Evolutionary conservation across 2,329 filamentous ascomycete species (phyloP), one percentile per base, ranked within the genome.

Genomic region (Beauveria pseudobassiana): DNA sequence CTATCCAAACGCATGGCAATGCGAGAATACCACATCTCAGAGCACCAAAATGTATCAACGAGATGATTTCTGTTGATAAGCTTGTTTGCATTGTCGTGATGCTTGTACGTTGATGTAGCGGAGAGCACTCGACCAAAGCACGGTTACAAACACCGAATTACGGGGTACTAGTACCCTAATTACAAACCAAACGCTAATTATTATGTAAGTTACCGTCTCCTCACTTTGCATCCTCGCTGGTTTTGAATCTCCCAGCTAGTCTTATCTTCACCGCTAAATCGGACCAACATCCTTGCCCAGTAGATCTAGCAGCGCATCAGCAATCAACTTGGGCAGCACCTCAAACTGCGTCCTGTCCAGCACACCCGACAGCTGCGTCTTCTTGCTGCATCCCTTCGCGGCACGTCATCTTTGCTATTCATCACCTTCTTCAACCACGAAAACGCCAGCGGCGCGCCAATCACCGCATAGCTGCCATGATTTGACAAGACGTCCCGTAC

Each of bases 401-500:
- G 20, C 20, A 24, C 38, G 22, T 3, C 26, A 7, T 38, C 18
- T 12, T 26, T 18, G 28, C 60, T 46, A 12, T 43, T 38, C 53
- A 62, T 49, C 18, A 48, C 34, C 1, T 53, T 28, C 4, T 53
- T 52, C 3, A 62, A 28, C 61, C 61, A 62, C 22, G 54, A 52
- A 43, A 62, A 48, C 6, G 61, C 61, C 10, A 43, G 46, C 22
- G 61, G 53, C 30, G 61, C 61, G 24, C 46, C 53, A 9, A 38
- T 30, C 10, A 48, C 53, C n/a, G 53, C 53, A 7, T 34, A 30
- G 16, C 12, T 18, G n/a, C 60, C 53, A 16, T 62, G 60, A 20
- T 58, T 48, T 6, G 61, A 58, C n/a, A 53, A 14, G 18, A 58
- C 38, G 9, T 62, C 61, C 5, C 61, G 61, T 7, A 38, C 24